phyloP scores from a whole-genome alignment of 345 rosid genomes.

The Hibiscus syriacus region DNA sequence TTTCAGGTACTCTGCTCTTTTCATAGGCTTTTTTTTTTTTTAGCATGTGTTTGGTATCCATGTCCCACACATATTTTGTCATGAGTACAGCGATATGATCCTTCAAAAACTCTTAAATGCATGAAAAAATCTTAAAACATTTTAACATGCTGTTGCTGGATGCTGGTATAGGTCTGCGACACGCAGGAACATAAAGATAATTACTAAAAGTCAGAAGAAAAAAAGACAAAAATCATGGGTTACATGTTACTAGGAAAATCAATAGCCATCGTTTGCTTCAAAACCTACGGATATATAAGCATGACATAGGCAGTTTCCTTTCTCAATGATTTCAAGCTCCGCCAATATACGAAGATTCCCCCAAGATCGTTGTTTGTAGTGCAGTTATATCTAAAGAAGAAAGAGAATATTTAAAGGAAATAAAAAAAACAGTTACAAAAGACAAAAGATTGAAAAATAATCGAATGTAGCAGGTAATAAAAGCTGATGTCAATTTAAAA shows the following conservation, averaged over 20 bases:
- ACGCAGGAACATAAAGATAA: too few relatives aligned
- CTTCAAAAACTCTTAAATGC: too few relatives aligned
- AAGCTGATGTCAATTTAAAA: background rate
- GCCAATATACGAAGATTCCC: slow-evolving; percentile 55
- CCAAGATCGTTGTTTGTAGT: slow-evolving; percentile 49
- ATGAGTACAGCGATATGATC: too few relatives aligned
- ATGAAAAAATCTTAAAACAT: too few relatives aligned
- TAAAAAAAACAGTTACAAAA: background rate
- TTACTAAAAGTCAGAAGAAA: too few relatives aligned
- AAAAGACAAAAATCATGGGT: too few relatives aligned
- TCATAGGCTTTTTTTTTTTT: too few relatives aligned
- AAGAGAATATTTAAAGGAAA: background rate
- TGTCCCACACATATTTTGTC: too few relatives aligned
- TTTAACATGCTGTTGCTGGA: too few relatives aligned
- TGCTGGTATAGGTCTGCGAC: too few relatives aligned
- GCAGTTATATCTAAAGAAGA: slow-evolving; percentile 19
- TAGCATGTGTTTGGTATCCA: too few relatives aligned
- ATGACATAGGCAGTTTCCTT: slow-evolving; percentile 50
- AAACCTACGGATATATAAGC: slow-evolving; percentile 48
- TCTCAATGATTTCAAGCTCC: slow-evolving; percentile 52
- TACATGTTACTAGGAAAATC: slow-evolving; percentile 49
- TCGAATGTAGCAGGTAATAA: background rate
- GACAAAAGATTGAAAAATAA: background rate
- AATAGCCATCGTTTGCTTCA: slow-evolving; percentile 53
- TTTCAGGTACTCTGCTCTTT: background rate